phyloP scores from a whole-genome alignment of 176 grass and related monocot species.

The Elymus sibiricus region DNA sequence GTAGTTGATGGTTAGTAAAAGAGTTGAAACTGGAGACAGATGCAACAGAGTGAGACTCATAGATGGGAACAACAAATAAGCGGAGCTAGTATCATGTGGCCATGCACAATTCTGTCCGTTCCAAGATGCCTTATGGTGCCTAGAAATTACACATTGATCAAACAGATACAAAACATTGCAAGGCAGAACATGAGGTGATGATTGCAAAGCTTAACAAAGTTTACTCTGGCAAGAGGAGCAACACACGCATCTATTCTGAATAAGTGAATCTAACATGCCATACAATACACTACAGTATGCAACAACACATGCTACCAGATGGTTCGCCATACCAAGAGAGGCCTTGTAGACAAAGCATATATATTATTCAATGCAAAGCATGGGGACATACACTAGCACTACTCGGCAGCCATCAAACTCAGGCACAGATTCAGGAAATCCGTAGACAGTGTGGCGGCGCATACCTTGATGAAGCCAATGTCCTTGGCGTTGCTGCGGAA shows the following conservation, averaged over 20 bases:
- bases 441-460: not conserved
- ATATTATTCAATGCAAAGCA: not conserved
- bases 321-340: not conserved
- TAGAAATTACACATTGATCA: not conserved
- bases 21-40: not conserved
- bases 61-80: not conserved
- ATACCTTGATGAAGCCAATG: constrained; percentile 98
- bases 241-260: not conserved
- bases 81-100: not conserved
- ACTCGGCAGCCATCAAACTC: not conserved
- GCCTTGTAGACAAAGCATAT: not conserved
- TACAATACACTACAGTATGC: not conserved
- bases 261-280: not conserved
- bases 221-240: not conserved
- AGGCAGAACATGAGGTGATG: not conserved
- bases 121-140: not conserved
- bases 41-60: not conserved
- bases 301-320: not conserved
- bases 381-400: not conserved
- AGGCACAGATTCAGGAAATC: not conserved
- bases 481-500: constrained; percentile 96
- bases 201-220: not conserved
- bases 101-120: not conserved
- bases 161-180: not conserved
- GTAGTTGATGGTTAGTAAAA: not conserved